These are phyloP conservation scores for Lyophyllum semitale DNA, from an alignment of 768 basidiomycete species.

Conservation along the genomic window DNA sequence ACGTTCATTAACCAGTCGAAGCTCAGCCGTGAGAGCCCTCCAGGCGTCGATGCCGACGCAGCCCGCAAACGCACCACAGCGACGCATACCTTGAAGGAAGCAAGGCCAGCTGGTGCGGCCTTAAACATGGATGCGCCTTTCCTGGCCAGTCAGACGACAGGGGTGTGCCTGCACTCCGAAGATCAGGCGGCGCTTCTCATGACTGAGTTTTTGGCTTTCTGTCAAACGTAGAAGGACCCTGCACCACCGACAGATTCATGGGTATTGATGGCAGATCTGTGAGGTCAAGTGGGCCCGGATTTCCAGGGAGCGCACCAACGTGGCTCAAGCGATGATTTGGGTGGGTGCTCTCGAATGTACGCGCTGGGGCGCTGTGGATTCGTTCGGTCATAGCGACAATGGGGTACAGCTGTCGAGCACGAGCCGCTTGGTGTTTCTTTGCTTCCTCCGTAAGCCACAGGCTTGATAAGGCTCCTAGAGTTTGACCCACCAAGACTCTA, in stretches of 20 bases:
- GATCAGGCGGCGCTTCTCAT: background rate
- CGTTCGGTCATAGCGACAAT: no score
- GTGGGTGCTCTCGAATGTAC: no score
- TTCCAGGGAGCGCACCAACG: background rate
- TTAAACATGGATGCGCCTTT: background rate
- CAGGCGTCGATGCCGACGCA: background rate
- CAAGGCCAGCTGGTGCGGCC: background rate
- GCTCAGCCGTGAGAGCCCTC: no score
- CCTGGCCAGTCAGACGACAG: background rate
- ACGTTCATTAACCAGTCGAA: background rate
- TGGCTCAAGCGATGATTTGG: no score
- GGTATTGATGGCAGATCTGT: background rate
- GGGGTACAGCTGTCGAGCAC: no score
- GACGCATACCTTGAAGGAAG: no score
- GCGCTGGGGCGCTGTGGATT: no score
- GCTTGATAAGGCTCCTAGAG: no score
- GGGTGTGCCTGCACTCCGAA: background rate
- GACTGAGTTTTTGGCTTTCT: background rate
- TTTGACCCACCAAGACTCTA: no score
- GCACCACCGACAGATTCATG: background rate
- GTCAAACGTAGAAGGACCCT: background rate
- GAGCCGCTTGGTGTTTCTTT: no score
- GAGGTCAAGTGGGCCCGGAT: background rate
- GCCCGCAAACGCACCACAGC: background rate
- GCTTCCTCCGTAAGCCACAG: no score